Evolutionary conservation across 2,329 filamentous ascomycete genomes (phyloP).

Genomic region (Trichoderma sp.): DNA sequence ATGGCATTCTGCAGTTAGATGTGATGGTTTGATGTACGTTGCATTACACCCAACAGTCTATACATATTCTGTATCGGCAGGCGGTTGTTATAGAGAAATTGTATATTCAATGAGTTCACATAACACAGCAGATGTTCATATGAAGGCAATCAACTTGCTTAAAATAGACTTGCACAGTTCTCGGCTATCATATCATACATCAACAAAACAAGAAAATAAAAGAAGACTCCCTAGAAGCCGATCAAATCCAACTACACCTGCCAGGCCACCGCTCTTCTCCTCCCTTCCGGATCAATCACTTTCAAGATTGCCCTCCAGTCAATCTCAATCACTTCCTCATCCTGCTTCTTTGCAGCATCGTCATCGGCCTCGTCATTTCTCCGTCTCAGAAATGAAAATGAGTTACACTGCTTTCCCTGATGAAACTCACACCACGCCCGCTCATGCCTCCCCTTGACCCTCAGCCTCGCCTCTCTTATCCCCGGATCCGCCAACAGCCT

Average conservation of each 20-base stretch:
- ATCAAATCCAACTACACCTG: background rate
- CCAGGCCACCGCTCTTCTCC: conserved; percentile 24
- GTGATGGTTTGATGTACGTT: too few species aligned
- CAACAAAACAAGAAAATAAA: too few species aligned
- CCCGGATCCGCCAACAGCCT: conserved; percentile 45
- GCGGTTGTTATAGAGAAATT: too few species aligned
- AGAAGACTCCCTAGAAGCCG: too few species aligned
- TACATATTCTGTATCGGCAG: too few species aligned
- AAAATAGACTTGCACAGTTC: too few species aligned
- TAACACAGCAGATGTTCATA: too few species aligned
- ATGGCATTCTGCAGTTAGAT: too few species aligned
- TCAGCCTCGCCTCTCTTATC: conserved; percentile 39
- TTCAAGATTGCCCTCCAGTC: conserved; percentile 34
- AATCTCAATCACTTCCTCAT: conserved; percentile 25
- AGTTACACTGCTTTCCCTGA: conserved; percentile 19
- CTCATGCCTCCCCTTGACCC: conserved; percentile 37
- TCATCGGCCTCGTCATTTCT: background rate
- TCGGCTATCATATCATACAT: too few species aligned
- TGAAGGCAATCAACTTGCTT: too few species aligned
- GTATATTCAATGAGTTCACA: too few species aligned
- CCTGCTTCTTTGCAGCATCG: background rate
- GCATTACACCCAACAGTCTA: too few species aligned
- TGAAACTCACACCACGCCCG: conserved; percentile 44
- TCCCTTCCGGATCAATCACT: conserved; percentile 32
- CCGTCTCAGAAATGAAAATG: background rate